Evolutionary conservation across 176 grass and related monocot genomes (phyloP).

Genomic region (Avena atlantica): DNA sequence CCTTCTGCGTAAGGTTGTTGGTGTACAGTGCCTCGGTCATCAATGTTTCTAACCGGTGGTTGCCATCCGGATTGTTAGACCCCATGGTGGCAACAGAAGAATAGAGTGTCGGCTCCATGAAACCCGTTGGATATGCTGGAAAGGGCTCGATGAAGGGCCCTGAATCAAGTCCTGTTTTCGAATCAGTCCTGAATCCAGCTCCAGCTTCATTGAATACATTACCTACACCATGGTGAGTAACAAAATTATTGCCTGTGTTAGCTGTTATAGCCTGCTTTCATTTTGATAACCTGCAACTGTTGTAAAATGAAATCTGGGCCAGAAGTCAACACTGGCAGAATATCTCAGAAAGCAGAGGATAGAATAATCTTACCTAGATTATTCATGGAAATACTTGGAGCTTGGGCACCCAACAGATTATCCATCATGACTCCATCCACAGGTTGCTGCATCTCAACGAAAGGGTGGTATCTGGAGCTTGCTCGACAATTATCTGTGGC

Average conservation of each 20-base stretch:
- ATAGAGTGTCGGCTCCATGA: constrained; percentile 49
- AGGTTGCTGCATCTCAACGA: constrained; percentile 95
- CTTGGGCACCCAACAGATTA: constrained; percentile 49
- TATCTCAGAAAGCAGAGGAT: constrained; percentile 8
- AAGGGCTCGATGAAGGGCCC: constrained; percentile 60
- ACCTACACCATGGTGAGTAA: constrained; percentile 58
- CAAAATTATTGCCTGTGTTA: constrained; percentile 59
- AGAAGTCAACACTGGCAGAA: constrained; percentile 4
- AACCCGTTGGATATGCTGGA: constrained; percentile 48
- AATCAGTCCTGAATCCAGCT: constrained; percentile 51
- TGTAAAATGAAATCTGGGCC: constrained; percentile 45
- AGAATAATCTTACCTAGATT: constrained; percentile 67
- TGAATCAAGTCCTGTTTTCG: constrained; percentile 59
- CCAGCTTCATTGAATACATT: constrained; percentile 62
- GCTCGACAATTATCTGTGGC: constrained; percentile 93
- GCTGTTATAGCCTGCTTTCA: constrained; percentile 52
- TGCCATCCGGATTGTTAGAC: constrained; percentile 56
- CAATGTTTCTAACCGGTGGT: constrained; percentile 54
- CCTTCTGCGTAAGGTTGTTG: constrained; percentile 59
- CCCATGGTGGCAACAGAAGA: constrained; percentile 59
- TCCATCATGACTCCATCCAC: constrained; percentile 81
- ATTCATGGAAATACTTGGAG: constrained; percentile 60
- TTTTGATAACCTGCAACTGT: constrained; percentile 66
- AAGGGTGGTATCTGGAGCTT: constrained; percentile 97
- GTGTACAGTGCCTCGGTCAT: constrained; percentile 67